These are phyloP conservation scores for Fonsecaea pedrosoi DNA, from an alignment of 2,329 filamentous ascomycete genomes.

Conservation along the genomic window DNA sequence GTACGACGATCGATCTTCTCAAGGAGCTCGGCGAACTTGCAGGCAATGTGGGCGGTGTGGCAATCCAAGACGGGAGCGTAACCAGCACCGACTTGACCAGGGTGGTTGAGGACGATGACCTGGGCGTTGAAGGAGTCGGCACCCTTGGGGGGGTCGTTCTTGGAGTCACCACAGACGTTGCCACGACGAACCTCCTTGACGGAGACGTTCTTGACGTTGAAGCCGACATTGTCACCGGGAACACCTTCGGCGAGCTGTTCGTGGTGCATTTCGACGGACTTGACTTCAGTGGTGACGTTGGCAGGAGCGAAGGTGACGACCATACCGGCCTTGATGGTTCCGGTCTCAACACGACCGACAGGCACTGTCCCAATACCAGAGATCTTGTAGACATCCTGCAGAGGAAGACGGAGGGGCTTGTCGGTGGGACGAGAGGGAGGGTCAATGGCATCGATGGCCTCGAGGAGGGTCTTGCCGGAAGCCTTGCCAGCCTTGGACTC, in stretches of 20 bases:
- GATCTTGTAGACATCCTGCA: slow-evolving; percentile 99
- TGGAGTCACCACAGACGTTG: slow-evolving; percentile 99
- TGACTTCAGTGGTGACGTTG: slow-evolving; percentile 99
- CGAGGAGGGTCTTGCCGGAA: slow-evolving; percentile 95
- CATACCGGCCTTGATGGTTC: slow-evolving; percentile 82
- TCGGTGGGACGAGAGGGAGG: slow-evolving; percentile 89
- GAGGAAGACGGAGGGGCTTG: slow-evolving; percentile 99
- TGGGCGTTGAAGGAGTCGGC: slow-evolving; percentile 97
- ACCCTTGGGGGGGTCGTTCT: slow-evolving; percentile 94
- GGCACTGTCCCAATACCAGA: slow-evolving; percentile 99
- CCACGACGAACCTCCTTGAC: slow-evolving; percentile 99
- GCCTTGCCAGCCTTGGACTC: slow-evolving; percentile 88
- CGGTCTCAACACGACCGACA: slow-evolving; percentile 99
- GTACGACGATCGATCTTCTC: slow-evolving; percentile 99
- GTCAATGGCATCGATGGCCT: slow-evolving; percentile 98
- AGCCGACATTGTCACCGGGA: slow-evolving; percentile 99
- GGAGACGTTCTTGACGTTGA: slow-evolving; percentile 99
- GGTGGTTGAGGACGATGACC: slow-evolving; percentile 99
- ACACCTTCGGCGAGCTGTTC: slow-evolving; percentile 95
- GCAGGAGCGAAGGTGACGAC: slow-evolving; percentile 97
- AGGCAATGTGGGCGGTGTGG: slow-evolving; percentile 99
- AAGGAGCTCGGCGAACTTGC: slow-evolving; percentile 99
- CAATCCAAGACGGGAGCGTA: slow-evolving; percentile 99
- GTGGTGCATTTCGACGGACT: slow-evolving; percentile 99
- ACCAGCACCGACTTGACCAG: slow-evolving; percentile 97